Evolutionary conservation across 2,329 filamentous ascomycete species (phyloP), one percentile per base, ranked within the genome.

Genomic region (Emericellopsis atlantica): DNA sequence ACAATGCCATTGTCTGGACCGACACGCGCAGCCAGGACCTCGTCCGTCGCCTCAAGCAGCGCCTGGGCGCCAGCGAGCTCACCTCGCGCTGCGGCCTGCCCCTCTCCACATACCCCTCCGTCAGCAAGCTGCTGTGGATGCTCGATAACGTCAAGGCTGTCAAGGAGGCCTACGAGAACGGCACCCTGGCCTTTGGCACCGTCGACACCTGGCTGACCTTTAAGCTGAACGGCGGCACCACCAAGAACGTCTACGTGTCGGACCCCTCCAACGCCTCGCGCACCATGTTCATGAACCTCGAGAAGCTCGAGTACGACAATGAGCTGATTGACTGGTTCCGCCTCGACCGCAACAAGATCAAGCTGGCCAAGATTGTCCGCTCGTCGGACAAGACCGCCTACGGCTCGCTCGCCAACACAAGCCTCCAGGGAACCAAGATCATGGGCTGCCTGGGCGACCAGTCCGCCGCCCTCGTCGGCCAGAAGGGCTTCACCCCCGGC

Each of bases 201-300:
- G 78, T 89, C 40, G 85, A 92, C 55, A 72, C 81, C 2, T 92
- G 85, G 85, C 63, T 92, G 45, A 67, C 86, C 24, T 90, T 83
- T 64, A 84, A 85, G 58, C 70, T 90, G 39, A 84, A 89, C 51
- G 84, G 84, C 43, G 80, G 80, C 15, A 69, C 66, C 32, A 71
- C 73, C 44, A 74, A 70, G 42, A 74, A 80, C 42, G 58, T 84
- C 40, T 76, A 81, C 54, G 82, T 90, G 44, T 87, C 84, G 2
- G 85, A 92, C 52, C 74, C 81, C 6, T 83, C 82, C 43, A 92
- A 92, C 56, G 84, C 85, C n/a, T 86, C 81, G 4, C 69, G 84
- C 48, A 95, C 88, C 45, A 93, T 94, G 87, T 92, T 95, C 61
- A 89, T 94, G 81, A 87, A 94, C 62, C 70, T 95, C 41, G 72